phyloP scores from a whole-genome alignment of 805 yeast genomes.

The Zygosaccharomyces siamensis region DNA sequence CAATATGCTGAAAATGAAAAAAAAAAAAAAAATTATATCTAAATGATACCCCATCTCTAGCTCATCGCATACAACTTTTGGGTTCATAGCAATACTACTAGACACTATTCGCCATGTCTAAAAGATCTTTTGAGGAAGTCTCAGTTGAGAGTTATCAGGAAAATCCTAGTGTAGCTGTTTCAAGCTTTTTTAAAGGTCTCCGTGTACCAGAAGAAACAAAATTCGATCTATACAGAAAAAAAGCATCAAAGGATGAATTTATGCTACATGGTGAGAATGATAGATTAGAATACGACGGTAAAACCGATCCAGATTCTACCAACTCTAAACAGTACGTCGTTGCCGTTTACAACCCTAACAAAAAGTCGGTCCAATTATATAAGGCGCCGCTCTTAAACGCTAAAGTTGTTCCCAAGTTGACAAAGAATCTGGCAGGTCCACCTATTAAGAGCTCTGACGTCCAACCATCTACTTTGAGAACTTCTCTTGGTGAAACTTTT shows the following conservation, averaged over 20 bases:
- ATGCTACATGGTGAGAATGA: slow-evolving; percentile 75
- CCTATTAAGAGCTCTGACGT: slow-evolving; percentile 51
- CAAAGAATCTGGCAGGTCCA: slow-evolving; percentile 57
- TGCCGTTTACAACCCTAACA: slow-evolving; percentile 71
- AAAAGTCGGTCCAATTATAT: slow-evolving; percentile 58
- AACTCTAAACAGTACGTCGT: slow-evolving; percentile 53
- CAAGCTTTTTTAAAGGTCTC: slow-evolving; percentile 78
- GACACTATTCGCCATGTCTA: slow-evolving; percentile 12
- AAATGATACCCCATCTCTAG: neutral
- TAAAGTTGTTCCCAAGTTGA: slow-evolving; percentile 57
- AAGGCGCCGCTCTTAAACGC: slow-evolving; percentile 61
- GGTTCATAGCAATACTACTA: too few species aligned
- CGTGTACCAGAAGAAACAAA: slow-evolving; percentile 51
- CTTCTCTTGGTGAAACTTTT: slow-evolving; percentile 87
- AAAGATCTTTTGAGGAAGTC: slow-evolving; percentile 19
- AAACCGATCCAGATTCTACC: slow-evolving; percentile 36
- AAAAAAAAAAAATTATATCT: neutral
- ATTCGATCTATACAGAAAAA: slow-evolving; percentile 59
- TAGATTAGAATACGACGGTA: slow-evolving; percentile 68
- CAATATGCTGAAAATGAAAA: neutral
- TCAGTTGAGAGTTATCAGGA: slow-evolving; percentile 39
- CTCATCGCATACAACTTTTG: slow-evolving; percentile 1
- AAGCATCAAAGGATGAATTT: slow-evolving; percentile 34
- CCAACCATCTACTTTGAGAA: slow-evolving; percentile 56
- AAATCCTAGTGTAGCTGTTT: slow-evolving; percentile 50